Evolutionary conservation across 148 eudicot species (phyloP), one percentile per base, ranked within the genome.

Genomic region (Rhododendron molle): DNA sequence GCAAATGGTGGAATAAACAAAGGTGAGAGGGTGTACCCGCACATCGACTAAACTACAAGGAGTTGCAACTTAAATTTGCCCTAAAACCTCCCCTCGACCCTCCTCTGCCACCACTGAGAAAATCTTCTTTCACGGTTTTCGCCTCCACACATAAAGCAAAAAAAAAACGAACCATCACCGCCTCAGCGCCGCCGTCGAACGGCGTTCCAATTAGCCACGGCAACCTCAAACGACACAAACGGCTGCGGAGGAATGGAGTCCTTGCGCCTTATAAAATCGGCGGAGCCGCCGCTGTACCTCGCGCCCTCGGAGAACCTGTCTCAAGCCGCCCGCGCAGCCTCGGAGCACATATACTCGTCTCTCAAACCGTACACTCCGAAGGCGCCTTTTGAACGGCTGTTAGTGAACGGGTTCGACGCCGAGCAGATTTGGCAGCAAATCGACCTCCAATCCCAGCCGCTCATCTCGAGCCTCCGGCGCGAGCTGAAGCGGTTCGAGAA

Each of bases 391-490:
- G 92, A 87, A 50, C 83, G 88, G 10, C 92, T 96, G 26, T 84
- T 91, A 7, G 86, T 92, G 14, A 86, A 92, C 26, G 96, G 97
- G n/a, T 96, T 94, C 52, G 99, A 96, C 26, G 92, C 97, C 5
- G 99, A 96, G 85, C 99, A 96, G 82, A 92, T 96, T 62, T 96
- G 98, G 98, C 97, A 93, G 92, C 99, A 96, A 71, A 94, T 96
- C 80, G 97, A 96, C 85, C 84, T 94, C 30, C 98, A 93, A 21
- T 88, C 93, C 18, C 91, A 93, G 86, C 98, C 97, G 10, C 83
- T 95, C 76, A 78, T 96, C 46, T 78, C 90, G 23, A 84, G 85
- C 44, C 89, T 95, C 30, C 88, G 89, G 34, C 92, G 93, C 9
- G 91, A 96, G 34, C 83, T 96, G 7, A 90, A 81, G 69, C 85